Base-by-base conservation (phyloP, 176 grass and related monocot genomes). In the Musa acuminata region DNA sequence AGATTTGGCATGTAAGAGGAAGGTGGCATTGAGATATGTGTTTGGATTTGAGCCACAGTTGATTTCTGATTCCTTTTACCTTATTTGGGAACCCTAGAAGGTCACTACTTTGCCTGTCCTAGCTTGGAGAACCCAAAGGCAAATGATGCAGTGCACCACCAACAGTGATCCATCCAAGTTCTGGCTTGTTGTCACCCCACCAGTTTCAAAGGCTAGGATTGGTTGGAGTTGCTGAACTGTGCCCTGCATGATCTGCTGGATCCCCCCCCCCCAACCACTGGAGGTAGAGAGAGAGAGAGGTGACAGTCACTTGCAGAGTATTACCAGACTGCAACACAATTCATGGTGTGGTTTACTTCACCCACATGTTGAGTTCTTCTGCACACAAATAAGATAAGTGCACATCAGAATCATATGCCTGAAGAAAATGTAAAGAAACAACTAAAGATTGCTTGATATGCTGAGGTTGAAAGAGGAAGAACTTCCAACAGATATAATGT, bases 1-100 rank as follows among this genome's bases (percentile, higher is more conserved):
- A 51, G 21, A 70, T 70, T 70, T 70, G 67, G 67, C 67, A 70
- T 21, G 67, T 21, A 51, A 51, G 1, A 51, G 25, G 13, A 70
- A 20, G 29, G 5, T 70, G 43, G 19, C 9, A 4, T 29, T 50
- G 23, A 25, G 11, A 65, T 11, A 8, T 19, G 1, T 49, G 23
- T 49, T 69, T n/a, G 8, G 2, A 1, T 8, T 19, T 49, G 7
- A 9, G 14, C 16, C 27, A 17, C 7, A 0, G 14, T 43, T 43
- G 9, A 67, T 2, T 13, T 67, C 26, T 17, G 43, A 19, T 10
- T 17, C 27, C 12, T 43, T 43, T 60, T 19, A 60, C 19, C n/a
- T 60, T 60, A 6, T 60, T n/a, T 8, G 14, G 57, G n/a, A 17
- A 19, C 16, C 19, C 19, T 58, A 58, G 55, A n/a, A 19, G 14